These are phyloP conservation scores for Clavariopsis aquatica DNA, from an alignment of 495 filamentous ascomycete genomes.

Conservation along the genomic window DNA sequence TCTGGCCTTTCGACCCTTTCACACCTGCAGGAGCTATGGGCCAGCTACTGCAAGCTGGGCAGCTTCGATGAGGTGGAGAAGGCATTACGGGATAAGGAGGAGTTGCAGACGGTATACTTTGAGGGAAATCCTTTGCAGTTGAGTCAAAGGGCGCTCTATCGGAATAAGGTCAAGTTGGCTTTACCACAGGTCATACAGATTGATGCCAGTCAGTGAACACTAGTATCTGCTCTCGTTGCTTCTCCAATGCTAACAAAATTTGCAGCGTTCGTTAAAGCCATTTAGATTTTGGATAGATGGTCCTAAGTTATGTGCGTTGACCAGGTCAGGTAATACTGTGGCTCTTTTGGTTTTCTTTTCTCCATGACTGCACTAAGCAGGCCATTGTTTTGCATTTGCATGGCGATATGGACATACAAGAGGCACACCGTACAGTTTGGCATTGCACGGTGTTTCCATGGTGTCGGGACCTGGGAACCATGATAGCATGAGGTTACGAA, in stretches of 20 bases:
- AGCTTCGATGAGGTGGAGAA: slow-evolving; percentile 83
- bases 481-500: slow-evolving; percentile 4
- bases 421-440: slow-evolving; percentile 10
- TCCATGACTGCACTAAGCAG: background rate
- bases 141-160: slow-evolving; percentile 72
- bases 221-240: background rate
- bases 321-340: background rate
- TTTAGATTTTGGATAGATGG: background rate
- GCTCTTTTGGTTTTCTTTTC: background rate
- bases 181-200: slow-evolving; percentile 88
- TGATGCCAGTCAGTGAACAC: slow-evolving; percentile 81
- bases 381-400: slow-evolving; percentile 6
- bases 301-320: background rate
- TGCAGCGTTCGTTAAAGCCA: slow-evolving; percentile 22
- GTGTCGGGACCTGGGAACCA: background rate
- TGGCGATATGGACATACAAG: slow-evolving; percentile 3
- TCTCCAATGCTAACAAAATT: background rate
- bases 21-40: slow-evolving; percentile 89
- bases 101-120: slow-evolving; percentile 91
- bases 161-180: slow-evolving; percentile 88
- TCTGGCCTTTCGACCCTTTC: slow-evolving; percentile 67
- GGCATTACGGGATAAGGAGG: slow-evolving; percentile 73
- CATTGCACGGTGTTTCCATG: slow-evolving; percentile 11
- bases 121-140: slow-evolving; percentile 92
- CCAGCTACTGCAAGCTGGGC: slow-evolving; percentile 78